A percentile compares a stretch with the other conserved stretches of the same genome.
Conservation (phyloP, 2,329 filamentous ascomycete genomes). For the Colletotrichum limetticola region DNA sequence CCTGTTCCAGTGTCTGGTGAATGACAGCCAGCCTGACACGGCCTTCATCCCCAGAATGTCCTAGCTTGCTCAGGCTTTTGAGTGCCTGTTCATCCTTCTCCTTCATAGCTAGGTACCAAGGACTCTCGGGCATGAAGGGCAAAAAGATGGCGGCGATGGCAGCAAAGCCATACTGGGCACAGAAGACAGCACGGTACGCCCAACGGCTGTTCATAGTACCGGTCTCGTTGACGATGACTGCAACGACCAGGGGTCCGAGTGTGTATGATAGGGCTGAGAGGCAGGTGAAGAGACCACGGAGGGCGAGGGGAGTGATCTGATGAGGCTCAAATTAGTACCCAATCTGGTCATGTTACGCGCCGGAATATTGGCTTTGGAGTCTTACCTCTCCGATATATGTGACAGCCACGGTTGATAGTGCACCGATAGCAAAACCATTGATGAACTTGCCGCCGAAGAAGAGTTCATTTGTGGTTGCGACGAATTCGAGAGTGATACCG, state of each 20-base stretch:
- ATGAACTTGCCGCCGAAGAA: slow-evolving; percentile 56
- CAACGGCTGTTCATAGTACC: slow-evolving; percentile 41
- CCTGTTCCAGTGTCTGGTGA: slow-evolving; percentile 44
- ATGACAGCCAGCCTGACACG: slow-evolving; percentile 43
- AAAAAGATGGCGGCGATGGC: slow-evolving; percentile 42
- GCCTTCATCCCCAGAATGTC: slow-evolving; percentile 41
- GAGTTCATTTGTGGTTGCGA: slow-evolving; percentile 50
- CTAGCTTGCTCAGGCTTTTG: slow-evolving; percentile 46
- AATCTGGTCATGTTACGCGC: background rate
- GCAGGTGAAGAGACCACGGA: slow-evolving; percentile 43
- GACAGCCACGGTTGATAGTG: slow-evolving; percentile 40
- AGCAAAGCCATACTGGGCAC: slow-evolving; percentile 47
- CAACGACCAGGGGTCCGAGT: slow-evolving; percentile 43
- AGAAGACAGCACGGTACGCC: slow-evolving; percentile 47
- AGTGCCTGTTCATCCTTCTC: slow-evolving; percentile 47
- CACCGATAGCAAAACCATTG: slow-evolving; percentile 50
- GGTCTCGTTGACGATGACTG: slow-evolving; percentile 46
- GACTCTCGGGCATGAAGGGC: slow-evolving; percentile 55
- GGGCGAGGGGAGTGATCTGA: slow-evolving; percentile 44
- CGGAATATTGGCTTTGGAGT: background rate
- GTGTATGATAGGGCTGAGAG: slow-evolving; percentile 40
- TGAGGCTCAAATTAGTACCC: slow-evolving; percentile 40
- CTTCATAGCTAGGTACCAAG: slow-evolving; percentile 51
- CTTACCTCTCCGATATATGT: slow-evolving; percentile 46
- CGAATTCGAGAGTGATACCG: slow-evolving; percentile 52